Percentiles rank a stretch among this genome's conserved stretches.
These are phyloP conservation scores for Acanthamoeba lenticulata DNA, from an alignment of 208 protist genomes.

Conservation along the genomic window DNA sequence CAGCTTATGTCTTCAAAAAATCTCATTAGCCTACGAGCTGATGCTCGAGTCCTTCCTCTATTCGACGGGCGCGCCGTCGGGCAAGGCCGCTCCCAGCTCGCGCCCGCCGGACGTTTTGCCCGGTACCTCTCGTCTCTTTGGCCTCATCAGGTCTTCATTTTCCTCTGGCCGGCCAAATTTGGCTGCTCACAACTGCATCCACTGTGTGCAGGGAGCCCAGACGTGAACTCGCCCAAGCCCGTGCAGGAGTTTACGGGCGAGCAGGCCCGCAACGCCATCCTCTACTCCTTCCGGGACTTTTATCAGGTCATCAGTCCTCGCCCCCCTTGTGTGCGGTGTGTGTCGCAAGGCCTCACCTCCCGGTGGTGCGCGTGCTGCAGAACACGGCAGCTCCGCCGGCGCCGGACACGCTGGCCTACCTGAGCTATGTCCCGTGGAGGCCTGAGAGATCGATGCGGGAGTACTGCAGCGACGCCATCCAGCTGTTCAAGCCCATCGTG, in stretches of 20 bases:
- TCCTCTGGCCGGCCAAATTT: neutral
- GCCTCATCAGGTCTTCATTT: neutral
- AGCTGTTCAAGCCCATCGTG: constrained; percentile 63
- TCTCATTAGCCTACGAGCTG: neutral
- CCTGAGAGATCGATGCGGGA: constrained; percentile 52
- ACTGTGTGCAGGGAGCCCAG: neutral
- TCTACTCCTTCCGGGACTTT: constrained; percentile 66
- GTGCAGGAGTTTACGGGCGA: constrained; percentile 4
- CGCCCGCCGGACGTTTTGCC: neutral
- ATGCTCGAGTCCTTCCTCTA: constrained; percentile 63
- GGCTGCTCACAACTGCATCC: neutral
- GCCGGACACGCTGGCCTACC: neutral
- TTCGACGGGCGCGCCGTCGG: neutral
- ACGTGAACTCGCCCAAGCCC: neutral
- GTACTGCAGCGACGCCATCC: constrained; percentile 53
- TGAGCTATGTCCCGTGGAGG: constrained; percentile 50
- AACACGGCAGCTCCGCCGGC: neutral
- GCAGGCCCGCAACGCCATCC: constrained; percentile 46
- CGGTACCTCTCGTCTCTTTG: neutral
- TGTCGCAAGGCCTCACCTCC: too few species aligned
- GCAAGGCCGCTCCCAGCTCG: neutral
- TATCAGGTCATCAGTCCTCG: neutral
- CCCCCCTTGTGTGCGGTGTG: neutral
- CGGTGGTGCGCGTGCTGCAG: too few species aligned
- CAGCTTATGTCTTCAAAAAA: too few species aligned